Base-by-base conservation (phyloP, 1,284 basidiomycete genomes). In the Somion occarium region DNA sequence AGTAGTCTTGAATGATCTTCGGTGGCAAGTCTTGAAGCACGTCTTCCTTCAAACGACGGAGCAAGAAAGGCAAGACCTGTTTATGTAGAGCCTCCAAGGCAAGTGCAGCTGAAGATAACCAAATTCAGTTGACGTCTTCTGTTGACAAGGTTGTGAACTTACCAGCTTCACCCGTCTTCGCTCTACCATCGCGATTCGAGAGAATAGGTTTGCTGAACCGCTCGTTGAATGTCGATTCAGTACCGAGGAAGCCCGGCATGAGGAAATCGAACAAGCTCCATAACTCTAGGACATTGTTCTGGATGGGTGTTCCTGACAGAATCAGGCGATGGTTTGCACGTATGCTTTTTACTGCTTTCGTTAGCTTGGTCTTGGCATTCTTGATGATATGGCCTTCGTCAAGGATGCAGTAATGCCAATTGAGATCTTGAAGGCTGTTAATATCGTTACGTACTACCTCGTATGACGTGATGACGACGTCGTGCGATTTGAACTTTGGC, bases 1-100 rank as follows among this genome's bases (percentile, higher is more conserved):
- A 97, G 69, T 99, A 98, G 66, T 99, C 97, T 70, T 99, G 97
- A 56, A 99, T 99, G 68, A 99, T 99, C 74, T 99, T 99, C 2
- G 97, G 97, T 0, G 97, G 97, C 1, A 99, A 77, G 65, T 99
- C 97, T 60, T 93, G 75, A 54, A 99, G 75, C 20, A 99, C 97
- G 64, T 99, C 95, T 69, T 99, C 97, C 68, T 99, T 99, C 62
- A 99, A 73, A 19, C 97, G 86, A 47, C 97, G 90, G 24, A 99
- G 79, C 25, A 99, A 73, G 83, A 99, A 99, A 0, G 97, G 97
- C n/a, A 99, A 73, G 24, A 99, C 96, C 76, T 99, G 97, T 72
- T 99, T 99, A 69, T 99, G 97, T 46, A 99, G 69, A 1, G 95
- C 93, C 66, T 99, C 97, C 18, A 99, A 75, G 0, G 97, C 97